These are phyloP conservation scores for Spathaspora hagerdaliae DNA, from an alignment of 805 yeast genomes.

Conservation along the genomic window DNA sequence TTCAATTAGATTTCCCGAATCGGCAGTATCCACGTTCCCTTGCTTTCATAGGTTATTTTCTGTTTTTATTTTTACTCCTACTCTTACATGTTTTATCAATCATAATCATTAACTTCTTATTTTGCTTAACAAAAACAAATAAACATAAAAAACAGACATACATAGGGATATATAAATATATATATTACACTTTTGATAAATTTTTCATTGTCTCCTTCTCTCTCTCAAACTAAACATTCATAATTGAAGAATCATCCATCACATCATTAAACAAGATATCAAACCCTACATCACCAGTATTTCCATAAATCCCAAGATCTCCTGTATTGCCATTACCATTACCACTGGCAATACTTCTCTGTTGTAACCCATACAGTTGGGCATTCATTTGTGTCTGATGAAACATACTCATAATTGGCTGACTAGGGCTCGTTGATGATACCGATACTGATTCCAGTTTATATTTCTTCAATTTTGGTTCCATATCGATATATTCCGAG, in stretches of 20 bases:
- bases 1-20: too few relatives aligned
- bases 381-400: not conserved
- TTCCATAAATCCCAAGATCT: not conserved
- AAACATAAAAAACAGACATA: not conserved
- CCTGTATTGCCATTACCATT: not conserved
- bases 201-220: not conserved
- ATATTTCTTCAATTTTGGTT: slow-evolving; percentile 5
- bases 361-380: not conserved
- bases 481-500: not conserved
- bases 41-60: too few relatives aligned
- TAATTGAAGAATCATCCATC: slow-evolving; percentile 18
- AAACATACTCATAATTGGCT: not conserved
- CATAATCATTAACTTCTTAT: too few relatives aligned
- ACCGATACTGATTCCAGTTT: not conserved
- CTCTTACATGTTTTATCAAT: too few relatives aligned
- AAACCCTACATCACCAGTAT: slow-evolving; percentile 12
- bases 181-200: too few relatives aligned
- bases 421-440: not conserved
- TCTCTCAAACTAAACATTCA: slow-evolving; percentile 15
- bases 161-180: not conserved
- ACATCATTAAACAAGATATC: slow-evolving; percentile 26
- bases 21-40: too few relatives aligned
- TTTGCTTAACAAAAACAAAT: not conserved
- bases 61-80: too few relatives aligned
- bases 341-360: not conserved